These are phyloP conservation scores for Chlamydomonas applanata DNA, from an alignment of 139 green algal genomes.

Conservation along the genomic window DNA sequence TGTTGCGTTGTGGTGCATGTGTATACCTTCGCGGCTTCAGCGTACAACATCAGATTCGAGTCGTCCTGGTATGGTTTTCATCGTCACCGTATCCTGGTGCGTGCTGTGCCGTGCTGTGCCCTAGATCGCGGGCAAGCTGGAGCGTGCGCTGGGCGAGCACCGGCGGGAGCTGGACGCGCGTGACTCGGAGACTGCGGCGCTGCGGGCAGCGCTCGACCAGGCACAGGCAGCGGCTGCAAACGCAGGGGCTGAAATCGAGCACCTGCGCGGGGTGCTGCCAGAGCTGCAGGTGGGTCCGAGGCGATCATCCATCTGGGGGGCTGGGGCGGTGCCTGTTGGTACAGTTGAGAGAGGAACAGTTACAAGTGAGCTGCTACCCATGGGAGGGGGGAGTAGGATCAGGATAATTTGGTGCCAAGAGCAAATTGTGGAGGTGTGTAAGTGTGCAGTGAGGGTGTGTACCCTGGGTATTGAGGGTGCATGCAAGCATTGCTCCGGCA, in stretches of 20 bases:
- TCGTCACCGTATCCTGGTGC: too few relatives aligned
- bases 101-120: neutral
- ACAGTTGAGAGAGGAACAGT: neutral
- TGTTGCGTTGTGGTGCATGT: too few relatives aligned
- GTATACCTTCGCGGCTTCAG: too few relatives aligned
- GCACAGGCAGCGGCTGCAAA: neutral
- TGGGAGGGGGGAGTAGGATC: too few relatives aligned
- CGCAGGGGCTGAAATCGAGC: neutral
- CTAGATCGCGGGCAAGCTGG: constrained; percentile 28
- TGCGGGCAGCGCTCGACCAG: neutral
- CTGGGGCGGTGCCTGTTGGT: neutral
- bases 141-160: constrained; percentile 25
- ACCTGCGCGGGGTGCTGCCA: constrained; percentile 19
- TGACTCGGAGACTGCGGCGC: neutral
- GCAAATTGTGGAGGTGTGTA: neutral
- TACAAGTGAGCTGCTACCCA: neutral
- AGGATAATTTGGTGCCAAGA: too few relatives aligned
- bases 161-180: constrained; percentile 17
- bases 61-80: too few relatives aligned
- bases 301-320: neutral
- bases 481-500: too few relatives aligned
- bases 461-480: neutral
- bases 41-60: too few relatives aligned
- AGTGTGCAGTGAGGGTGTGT: neutral
- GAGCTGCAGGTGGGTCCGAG: neutral